Conservation (phyloP, 495 filamentous ascomycete species). For the Aspergillus kassunensis region DNA sequence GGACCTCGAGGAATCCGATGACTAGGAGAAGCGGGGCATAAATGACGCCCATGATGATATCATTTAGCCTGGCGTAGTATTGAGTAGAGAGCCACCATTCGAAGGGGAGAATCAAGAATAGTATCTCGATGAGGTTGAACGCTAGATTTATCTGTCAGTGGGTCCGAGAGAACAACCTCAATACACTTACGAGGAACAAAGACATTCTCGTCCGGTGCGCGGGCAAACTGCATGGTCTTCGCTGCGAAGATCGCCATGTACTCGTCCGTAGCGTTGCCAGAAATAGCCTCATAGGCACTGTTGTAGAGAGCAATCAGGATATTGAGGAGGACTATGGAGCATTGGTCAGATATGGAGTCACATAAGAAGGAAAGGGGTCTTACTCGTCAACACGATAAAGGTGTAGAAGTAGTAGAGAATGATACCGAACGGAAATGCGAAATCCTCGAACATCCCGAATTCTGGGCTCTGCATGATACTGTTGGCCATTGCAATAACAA, state of each 20-base stretch:
- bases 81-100: conserved; percentile 87
- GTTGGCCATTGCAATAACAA: conserved; percentile 87
- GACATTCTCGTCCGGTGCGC: conserved; percentile 96
- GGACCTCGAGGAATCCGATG: conserved; percentile 71
- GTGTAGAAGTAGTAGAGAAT: conserved; percentile 95
- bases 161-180: not conserved
- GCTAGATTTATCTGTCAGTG: conserved; percentile 30
- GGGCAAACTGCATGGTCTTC: conserved; percentile 93
- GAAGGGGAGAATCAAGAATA: conserved; percentile 72
- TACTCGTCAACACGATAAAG: conserved; percentile 87
- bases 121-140: conserved; percentile 89
- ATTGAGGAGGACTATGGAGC: conserved; percentile 75
- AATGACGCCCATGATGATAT: conserved; percentile 77
- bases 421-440: conserved; percentile 74
- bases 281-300: conserved; percentile 92
- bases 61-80: conserved; percentile 74
- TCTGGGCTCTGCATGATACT: conserved; percentile 86
- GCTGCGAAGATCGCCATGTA: conserved; percentile 87
- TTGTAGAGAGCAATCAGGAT: conserved; percentile 97
- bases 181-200: conserved; percentile 70
- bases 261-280: conserved; percentile 89
- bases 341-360: conserved; percentile 15
- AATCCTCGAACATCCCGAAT: conserved; percentile 80
- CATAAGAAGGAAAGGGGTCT: conserved; percentile 7
- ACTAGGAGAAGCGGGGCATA: conserved; percentile 82